Conservation (phyloP, 2,329 filamentous ascomycete genomes). For the Hymenoscyphus repandus region DNA sequence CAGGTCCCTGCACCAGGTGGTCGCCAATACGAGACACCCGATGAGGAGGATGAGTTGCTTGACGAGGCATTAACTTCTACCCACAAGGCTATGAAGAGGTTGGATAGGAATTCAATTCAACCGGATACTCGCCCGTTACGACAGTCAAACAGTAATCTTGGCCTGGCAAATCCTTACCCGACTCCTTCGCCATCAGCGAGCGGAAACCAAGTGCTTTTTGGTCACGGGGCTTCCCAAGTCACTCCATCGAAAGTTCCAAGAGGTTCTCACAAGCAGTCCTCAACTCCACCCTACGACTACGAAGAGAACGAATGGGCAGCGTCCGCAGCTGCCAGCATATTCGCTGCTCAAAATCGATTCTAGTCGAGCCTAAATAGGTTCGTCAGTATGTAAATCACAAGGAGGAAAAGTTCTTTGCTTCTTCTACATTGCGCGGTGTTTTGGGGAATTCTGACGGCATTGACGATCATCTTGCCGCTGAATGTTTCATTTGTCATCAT, state of each 20-base stretch:
- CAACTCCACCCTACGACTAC: conserved; percentile 91
- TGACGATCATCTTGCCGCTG: conserved; percentile 12
- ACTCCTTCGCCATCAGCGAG: conserved; percentile 75
- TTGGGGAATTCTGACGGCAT: conserved; percentile 11
- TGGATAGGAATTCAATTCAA: conserved; percentile 44
- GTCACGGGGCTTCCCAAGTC: conserved; percentile 49
- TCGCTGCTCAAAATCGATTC: conserved; percentile 63
- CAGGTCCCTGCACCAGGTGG: conserved; percentile 65
- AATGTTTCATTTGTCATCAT: neutral
- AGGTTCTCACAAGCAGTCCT: conserved; percentile 66
- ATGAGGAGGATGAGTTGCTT: conserved; percentile 92
- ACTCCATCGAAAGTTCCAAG: conserved; percentile 39
- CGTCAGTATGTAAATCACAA: conserved; percentile 27
- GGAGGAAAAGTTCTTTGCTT: conserved; percentile 29
- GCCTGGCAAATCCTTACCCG: conserved; percentile 56
- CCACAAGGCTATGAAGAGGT: conserved; percentile 65
- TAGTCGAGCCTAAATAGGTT: conserved; percentile 29
- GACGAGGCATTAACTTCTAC: conserved; percentile 82
- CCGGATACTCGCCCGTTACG: conserved; percentile 45
- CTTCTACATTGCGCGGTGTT: conserved; percentile 33
- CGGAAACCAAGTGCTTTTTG: conserved; percentile 69
- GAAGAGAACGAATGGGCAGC: conserved; percentile 90
- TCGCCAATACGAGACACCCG: conserved; percentile 86
- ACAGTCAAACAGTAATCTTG: conserved; percentile 61
- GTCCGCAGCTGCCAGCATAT: conserved; percentile 75